These are phyloP conservation scores for Kwoniella bestiolae DNA, from an alignment of 768 basidiomycete species.

Conservation along the genomic window DNA sequence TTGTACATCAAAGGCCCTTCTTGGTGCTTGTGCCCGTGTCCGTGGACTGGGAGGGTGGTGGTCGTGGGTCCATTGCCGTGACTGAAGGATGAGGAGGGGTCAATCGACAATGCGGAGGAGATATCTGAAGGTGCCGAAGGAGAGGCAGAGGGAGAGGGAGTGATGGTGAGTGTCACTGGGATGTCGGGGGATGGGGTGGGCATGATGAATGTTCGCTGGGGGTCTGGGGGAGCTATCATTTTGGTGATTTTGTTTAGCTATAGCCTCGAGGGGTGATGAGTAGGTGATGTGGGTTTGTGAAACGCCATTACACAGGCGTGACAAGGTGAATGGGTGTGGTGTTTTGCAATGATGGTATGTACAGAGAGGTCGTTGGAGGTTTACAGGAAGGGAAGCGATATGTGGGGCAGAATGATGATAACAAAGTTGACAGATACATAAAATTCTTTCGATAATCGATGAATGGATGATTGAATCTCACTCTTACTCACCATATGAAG, in stretches of 20 bases:
- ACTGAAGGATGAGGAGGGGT: not conserved
- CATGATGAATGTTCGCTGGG: constrained; percentile 8
- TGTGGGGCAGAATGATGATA: not conserved
- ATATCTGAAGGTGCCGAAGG: not conserved
- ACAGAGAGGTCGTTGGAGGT: no score
- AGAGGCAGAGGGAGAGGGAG: not conserved
- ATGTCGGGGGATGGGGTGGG: not conserved
- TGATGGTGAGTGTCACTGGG: not conserved
- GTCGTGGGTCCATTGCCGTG: not conserved
- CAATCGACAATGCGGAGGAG: not conserved
- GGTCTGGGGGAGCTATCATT: constrained; percentile 1
- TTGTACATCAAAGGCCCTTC: constrained; percentile 9
- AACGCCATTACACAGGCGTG: no score
- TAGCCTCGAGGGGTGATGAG: no score
- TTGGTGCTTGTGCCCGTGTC: constrained; percentile 2
- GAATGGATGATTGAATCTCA: not conserved
- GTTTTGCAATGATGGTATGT: no score
- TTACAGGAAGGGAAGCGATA: no score
- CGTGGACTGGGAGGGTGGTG: not conserved
- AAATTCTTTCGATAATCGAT: not conserved
- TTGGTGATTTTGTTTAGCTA: no score
- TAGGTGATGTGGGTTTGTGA: not conserved
- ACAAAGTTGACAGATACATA: not conserved
- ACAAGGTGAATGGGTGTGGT: no score
- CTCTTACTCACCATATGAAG: constrained; percentile 7